Evolutionary conservation across 2,329 filamentous ascomycete genomes (phyloP).

Genomic region (Escovopsis sp.): DNA sequence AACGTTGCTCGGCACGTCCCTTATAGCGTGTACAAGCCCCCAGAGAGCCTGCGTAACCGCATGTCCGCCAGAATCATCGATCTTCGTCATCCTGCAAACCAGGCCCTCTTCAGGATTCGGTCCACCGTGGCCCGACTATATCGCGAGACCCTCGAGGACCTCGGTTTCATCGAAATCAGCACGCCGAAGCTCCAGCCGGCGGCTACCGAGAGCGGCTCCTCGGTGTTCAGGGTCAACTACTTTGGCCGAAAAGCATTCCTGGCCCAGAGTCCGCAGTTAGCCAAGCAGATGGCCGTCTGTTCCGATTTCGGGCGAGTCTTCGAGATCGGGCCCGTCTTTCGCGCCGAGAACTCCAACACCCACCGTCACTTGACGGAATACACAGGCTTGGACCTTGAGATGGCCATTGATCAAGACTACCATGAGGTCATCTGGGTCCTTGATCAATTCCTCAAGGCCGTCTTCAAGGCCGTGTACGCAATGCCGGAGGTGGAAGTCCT

Average conservation of each 20-base stretch:
- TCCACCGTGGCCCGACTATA: slow-evolving; percentile 69
- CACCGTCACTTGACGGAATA: slow-evolving; percentile 91
- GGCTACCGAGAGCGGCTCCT: slow-evolving; percentile 80
- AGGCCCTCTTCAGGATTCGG: slow-evolving; percentile 78
- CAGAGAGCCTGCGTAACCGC: slow-evolving; percentile 52
- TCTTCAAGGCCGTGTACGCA: slow-evolving; percentile 32
- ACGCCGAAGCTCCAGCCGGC: slow-evolving; percentile 83
- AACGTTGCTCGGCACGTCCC: slow-evolving; percentile 34
- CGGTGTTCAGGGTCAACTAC: slow-evolving; percentile 85
- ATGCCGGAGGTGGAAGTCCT: slow-evolving; percentile 61
- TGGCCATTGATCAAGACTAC: slow-evolving; percentile 80
- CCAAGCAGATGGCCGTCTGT: slow-evolving; percentile 86
- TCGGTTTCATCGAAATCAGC: slow-evolving; percentile 83
- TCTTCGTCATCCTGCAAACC: slow-evolving; percentile 70
- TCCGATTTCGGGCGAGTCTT: slow-evolving; percentile 83
- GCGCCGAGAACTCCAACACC: slow-evolving; percentile 90
- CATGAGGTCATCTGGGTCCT: slow-evolving; percentile 71
- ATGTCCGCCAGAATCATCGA: slow-evolving; percentile 69
- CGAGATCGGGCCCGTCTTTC: slow-evolving; percentile 59
- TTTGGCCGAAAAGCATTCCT: slow-evolving; percentile 78
- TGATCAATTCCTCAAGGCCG: slow-evolving; percentile 67
- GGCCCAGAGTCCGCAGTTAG: slow-evolving; percentile 80
- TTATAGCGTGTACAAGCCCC: slow-evolving; percentile 45
- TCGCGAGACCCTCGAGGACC: slow-evolving; percentile 56
- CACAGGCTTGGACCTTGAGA: slow-evolving; percentile 83